Percentiles rank a stretch among this genome's conserved stretches.
Evolutionary conservation across 306 rosid genomes (phyloP).

Genomic region (Lithocarpus polystachyus): DNA sequence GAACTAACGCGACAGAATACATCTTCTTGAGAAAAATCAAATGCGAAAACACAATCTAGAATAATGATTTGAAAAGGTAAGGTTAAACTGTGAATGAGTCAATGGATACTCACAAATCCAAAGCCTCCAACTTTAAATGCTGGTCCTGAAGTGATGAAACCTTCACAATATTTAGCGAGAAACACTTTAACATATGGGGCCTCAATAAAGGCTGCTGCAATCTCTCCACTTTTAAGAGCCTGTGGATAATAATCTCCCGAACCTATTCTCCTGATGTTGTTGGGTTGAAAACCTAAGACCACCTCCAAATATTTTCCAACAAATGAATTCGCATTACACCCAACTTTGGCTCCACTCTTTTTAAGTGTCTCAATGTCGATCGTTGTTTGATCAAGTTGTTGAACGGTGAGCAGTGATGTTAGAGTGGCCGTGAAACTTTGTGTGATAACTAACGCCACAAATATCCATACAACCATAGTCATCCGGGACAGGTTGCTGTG

Average conservation of each 20-base stretch:
- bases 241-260: background rate
- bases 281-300: background rate
- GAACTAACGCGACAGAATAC: no score
- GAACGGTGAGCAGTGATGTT: constrained; percentile 9
- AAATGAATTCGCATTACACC: constrained; percentile 15
- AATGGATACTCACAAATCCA: background rate
- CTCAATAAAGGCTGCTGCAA: constrained; percentile 10
- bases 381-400: background rate
- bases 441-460: constrained; percentile 12
- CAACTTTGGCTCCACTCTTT: constrained; percentile 8
- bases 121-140: constrained; percentile 20
- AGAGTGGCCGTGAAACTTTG: constrained; percentile 16
- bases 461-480: constrained; percentile 13
- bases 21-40: no score
- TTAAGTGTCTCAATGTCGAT: constrained; percentile 5
- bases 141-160: constrained; percentile 3
- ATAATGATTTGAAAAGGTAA: background rate
- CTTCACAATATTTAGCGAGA: constrained; percentile 12
- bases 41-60: no score
- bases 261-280: constrained; percentile 12
- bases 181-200: constrained; percentile 15
- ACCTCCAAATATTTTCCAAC: constrained; percentile 9
- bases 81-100: background rate
- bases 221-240: constrained; percentile 9
- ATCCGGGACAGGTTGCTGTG: constrained; percentile 8